Percentiles rank a stretch among this genome's conserved stretches.
Evolutionary conservation across 768 basidiomycete genomes (phyloP).

Genomic region (Collybiopsis luxurians): DNA sequence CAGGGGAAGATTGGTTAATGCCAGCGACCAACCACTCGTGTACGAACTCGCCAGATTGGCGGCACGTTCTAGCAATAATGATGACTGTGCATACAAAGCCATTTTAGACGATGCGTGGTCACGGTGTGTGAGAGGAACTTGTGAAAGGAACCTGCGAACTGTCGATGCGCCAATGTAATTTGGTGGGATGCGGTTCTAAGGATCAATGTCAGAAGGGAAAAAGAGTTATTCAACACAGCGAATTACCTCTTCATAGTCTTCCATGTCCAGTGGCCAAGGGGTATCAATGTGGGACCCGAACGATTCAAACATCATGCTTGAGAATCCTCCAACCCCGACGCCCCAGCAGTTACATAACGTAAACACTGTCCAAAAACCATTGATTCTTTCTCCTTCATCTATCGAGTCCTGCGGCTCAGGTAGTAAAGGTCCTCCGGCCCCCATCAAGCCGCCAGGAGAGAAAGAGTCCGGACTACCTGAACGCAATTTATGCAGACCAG

Average conservation of each 20-base stretch:
- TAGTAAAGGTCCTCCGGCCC: slow-evolving; percentile 32
- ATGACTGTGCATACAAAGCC: background rate
- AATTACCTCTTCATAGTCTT: slow-evolving; percentile 14
- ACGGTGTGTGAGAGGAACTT: background rate
- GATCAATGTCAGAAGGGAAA: background rate
- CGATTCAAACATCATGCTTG: slow-evolving; percentile 1
- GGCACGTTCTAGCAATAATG: slow-evolving; percentile 24
- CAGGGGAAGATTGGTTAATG: background rate
- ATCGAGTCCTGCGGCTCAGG: slow-evolving; percentile 3
- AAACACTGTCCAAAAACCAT: slow-evolving; percentile 40
- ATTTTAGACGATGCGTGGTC: background rate
- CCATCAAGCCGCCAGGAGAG: slow-evolving; percentile 36
- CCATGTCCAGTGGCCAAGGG: slow-evolving; percentile 12
- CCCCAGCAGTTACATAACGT: slow-evolving; percentile 27
- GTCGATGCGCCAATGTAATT: slow-evolving; percentile 23
- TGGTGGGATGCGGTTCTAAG: slow-evolving; percentile 2
- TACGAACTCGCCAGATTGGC: slow-evolving; percentile 13
- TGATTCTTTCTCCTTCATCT: slow-evolving; percentile 37
- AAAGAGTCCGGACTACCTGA: slow-evolving; percentile 36
- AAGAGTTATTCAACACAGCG: background rate
- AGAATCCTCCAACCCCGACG: slow-evolving; percentile 29
- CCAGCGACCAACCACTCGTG: slow-evolving; percentile 14
- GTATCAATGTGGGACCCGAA: slow-evolving; percentile 9
- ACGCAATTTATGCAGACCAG: slow-evolving; percentile 31
- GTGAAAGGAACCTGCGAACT: slow-evolving; percentile 1